These are phyloP conservation scores for Hericium coralloides DNA, from an alignment of 768 basidiomycete genomes.

Conservation along the genomic window DNA sequence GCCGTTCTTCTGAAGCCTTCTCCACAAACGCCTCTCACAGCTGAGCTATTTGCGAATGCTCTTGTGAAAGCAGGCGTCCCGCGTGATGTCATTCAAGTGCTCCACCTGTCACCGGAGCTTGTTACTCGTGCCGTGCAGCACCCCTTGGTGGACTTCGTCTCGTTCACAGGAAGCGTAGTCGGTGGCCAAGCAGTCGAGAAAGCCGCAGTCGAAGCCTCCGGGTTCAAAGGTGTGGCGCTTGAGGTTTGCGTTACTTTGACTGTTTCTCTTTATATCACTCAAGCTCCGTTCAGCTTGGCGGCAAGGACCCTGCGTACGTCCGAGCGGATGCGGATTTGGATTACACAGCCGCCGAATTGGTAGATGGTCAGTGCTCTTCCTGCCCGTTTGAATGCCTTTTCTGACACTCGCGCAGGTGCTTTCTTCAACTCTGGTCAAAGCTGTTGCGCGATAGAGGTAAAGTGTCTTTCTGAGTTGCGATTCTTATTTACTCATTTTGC, in stretches of 20 bases:
- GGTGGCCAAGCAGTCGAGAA: slow-evolving; percentile 70
- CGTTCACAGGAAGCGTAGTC: slow-evolving; percentile 84
- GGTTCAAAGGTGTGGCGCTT: slow-evolving; percentile 82
- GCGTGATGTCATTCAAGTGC: slow-evolving; percentile 57
- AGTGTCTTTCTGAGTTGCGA: slow-evolving; percentile 6
- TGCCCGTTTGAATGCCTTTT: not conserved
- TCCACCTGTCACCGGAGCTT: slow-evolving; percentile 62
- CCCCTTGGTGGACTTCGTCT: slow-evolving; percentile 66
- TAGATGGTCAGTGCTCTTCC: slow-evolving; percentile 61
- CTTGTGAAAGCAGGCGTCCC: slow-evolving; percentile 76
- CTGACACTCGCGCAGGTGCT: slow-evolving; percentile 42
- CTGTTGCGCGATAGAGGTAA: slow-evolving; percentile 86
- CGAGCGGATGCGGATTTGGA: slow-evolving; percentile 76
- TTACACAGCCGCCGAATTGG: slow-evolving; percentile 78
- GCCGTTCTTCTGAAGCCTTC: slow-evolving; percentile 90
- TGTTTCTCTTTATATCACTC: not conserved
- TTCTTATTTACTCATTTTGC: not conserved
- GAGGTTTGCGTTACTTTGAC: slow-evolving; percentile 45
- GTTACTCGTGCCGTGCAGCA: slow-evolving; percentile 56
- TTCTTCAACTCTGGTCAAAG: slow-evolving; percentile 98
- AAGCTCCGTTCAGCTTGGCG: slow-evolving; percentile 60
- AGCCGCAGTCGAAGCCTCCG: slow-evolving; percentile 52
- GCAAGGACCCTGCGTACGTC: slow-evolving; percentile 97
- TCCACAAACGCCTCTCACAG: slow-evolving; percentile 88
- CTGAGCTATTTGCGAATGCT: slow-evolving; percentile 68